These are phyloP conservation scores for Cladorrhinum sp. DNA, from an alignment of 2,329 filamentous ascomycete genomes.

Conservation along the genomic window DNA sequence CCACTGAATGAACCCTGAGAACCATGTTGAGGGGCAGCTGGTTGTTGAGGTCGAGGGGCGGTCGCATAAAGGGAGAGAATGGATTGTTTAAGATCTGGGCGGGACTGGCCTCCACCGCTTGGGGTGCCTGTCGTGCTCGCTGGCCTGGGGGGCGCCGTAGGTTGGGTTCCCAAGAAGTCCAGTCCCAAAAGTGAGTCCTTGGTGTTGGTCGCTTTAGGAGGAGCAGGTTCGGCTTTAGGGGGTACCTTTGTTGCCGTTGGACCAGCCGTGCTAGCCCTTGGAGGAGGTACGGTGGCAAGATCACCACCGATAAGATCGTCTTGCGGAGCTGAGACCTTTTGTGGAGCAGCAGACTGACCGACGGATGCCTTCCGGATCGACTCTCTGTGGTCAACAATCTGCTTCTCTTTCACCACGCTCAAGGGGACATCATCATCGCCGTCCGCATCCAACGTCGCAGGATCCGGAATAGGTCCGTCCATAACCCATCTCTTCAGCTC, in stretches of 20 bases:
- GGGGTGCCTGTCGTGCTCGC: constrained; percentile 71
- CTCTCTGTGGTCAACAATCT: constrained; percentile 58
- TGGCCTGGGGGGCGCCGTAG: constrained; percentile 72
- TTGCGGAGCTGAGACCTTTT: constrained; percentile 43
- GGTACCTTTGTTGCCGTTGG: constrained; percentile 57
- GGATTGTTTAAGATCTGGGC: constrained; percentile 94
- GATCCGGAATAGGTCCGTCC: constrained; percentile 92
- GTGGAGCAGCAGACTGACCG: constrained; percentile 34
- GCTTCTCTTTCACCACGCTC: constrained; percentile 64
- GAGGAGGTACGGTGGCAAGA: constrained; percentile 42
- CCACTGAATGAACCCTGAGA: constrained; percentile 64
- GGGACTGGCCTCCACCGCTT: constrained; percentile 62
- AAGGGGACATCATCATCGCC: constrained; percentile 78
- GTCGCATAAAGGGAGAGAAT: constrained; percentile 93
- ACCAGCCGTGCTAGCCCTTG: constrained; percentile 71
- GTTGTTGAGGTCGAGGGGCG: constrained; percentile 70
- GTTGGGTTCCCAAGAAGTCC: constrained; percentile 79
- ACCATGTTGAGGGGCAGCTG: constrained; percentile 40
- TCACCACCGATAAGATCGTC: constrained; percentile 83
- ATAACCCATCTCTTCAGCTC: constrained; percentile 99
- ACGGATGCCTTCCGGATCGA: constrained; percentile 59
- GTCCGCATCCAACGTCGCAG: constrained; percentile 77
- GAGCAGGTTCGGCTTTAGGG: constrained; percentile 61
- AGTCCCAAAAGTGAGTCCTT: constrained; percentile 90
- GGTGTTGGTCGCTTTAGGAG: constrained; percentile 65